Conservation (phyloP, 169 alveolate species). For the Eimeria maxima region DNA sequence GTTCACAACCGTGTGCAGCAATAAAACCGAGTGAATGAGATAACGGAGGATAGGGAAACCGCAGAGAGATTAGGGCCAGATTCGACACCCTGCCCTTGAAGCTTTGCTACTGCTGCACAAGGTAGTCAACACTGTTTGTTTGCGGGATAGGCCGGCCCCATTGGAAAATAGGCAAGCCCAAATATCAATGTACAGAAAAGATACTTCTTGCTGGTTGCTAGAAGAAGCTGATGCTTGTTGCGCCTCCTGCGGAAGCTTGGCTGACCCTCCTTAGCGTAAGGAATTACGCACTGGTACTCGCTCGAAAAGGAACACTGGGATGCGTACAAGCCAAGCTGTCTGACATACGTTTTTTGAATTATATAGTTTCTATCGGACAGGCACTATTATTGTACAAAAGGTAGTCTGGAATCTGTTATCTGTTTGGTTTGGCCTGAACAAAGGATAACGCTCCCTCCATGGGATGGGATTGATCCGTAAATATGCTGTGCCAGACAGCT, state of each 20-base stretch:
- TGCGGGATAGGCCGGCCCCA: neutral
- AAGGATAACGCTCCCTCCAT: too few species aligned
- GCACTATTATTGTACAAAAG: too few species aligned
- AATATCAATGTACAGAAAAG: neutral
- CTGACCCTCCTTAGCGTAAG: neutral
- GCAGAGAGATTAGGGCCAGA: neutral
- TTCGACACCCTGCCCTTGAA: neutral
- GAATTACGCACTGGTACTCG: neutral
- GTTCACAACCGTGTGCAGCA: neutral
- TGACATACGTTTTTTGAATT: too few species aligned
- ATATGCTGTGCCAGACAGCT: too few species aligned
- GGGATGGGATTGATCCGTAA: too few species aligned
- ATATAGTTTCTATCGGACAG: too few species aligned
- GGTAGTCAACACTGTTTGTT: neutral
- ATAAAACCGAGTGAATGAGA: neutral
- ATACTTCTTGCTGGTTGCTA: neutral
- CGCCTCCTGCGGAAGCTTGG: neutral
- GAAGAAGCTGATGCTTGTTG: neutral
- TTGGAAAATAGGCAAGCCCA: neutral
- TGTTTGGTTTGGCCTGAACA: too few species aligned
- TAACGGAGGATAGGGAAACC: neutral
- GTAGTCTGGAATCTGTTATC: too few species aligned
- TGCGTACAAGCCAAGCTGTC: too few species aligned
- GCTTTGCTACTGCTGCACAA: neutral
- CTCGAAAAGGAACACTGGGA: neutral